Evolutionary conservation across 1,284 basidiomycete species (phyloP), one percentile per base, ranked within the genome.

Genomic region (Ganoderma lingzhi): DNA sequence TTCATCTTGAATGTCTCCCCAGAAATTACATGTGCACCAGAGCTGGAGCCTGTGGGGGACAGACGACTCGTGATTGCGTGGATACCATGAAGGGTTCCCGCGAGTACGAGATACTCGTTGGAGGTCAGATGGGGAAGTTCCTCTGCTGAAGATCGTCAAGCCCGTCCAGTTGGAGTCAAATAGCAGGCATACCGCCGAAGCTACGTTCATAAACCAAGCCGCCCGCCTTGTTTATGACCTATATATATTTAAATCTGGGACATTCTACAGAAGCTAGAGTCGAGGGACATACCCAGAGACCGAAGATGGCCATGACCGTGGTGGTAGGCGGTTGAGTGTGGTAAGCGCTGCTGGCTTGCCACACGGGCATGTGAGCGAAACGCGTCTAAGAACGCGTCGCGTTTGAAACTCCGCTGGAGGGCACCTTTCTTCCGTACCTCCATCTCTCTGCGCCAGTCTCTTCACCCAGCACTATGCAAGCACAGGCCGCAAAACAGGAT

Each of bases 221-320:
- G 35, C 97, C 97, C 19, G 98, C 98, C 84, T 99, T 99, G 84
- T 99, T 99, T 79, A 99, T 98, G 71, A 99, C 93, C 96, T 94
- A 69, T 35, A 2, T 4, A 17, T 8, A n/a, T 6, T 6, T 5
- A 23, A 44, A 19, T 23, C 41, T n/a, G 45, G 15, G 32, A 19
- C 3, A 42, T 15, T 23, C 32, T 37, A 45, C 6, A 51, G 32
- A 32, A 62, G 3, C 35, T 23, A 19, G 51, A 28, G 19, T 58
- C 10, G 59, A n/a, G 9, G n/a, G 14, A 66, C 72, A 23, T 82
- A 93, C 93, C 93, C 95, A 96, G 65, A 97, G 87, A 73, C 91
- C 89, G 78, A 88, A 94, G 78, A 94, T 89, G 69, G 92, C 85
- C 91, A 95, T 82, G 67, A 44, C 53, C 58, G 73, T 63, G 8